These are phyloP conservation scores for Colletotrichum scovillei DNA, from an alignment of 2,329 filamentous ascomycete species.

Conservation along the genomic window DNA sequence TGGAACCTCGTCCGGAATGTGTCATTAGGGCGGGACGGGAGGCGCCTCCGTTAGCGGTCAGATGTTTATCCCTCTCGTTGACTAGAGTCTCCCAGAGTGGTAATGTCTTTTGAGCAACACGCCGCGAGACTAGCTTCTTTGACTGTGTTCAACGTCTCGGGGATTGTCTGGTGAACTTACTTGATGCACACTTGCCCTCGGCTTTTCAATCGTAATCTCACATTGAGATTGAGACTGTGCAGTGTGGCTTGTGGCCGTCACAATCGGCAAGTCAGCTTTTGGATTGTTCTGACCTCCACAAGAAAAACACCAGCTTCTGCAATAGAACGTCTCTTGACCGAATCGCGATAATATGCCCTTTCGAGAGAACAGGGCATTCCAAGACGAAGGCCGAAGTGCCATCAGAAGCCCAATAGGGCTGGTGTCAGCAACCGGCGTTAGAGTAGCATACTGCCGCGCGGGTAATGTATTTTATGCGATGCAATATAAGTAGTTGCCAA, in stretches of 20 bases:
- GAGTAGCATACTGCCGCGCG: background rate
- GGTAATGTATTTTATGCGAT: background rate
- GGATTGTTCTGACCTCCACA: no score
- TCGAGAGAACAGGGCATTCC: background rate
- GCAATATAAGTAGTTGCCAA: background rate
- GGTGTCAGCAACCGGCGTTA: background rate
- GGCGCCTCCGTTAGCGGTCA: background rate
- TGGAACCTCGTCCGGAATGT: background rate
- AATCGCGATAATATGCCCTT: background rate
- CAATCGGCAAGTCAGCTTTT: background rate
- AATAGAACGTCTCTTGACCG: no score
- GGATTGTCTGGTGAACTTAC: background rate
- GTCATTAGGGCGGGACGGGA: background rate
- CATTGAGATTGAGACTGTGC: background rate
- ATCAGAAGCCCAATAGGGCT: background rate
- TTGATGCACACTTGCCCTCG: background rate
- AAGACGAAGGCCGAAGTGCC: background rate
- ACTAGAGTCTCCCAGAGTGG: background rate
- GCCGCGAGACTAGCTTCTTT: background rate
- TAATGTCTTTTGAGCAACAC: background rate
- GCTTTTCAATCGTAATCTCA: background rate
- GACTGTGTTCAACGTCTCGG: background rate
- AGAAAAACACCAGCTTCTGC: no score
- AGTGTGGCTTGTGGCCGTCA: background rate
- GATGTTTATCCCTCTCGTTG: background rate